These are phyloP conservation scores for Intubia oerlemansii DNA, from an alignment of 2,329 filamentous ascomycete genomes.

Conservation along the genomic window DNA sequence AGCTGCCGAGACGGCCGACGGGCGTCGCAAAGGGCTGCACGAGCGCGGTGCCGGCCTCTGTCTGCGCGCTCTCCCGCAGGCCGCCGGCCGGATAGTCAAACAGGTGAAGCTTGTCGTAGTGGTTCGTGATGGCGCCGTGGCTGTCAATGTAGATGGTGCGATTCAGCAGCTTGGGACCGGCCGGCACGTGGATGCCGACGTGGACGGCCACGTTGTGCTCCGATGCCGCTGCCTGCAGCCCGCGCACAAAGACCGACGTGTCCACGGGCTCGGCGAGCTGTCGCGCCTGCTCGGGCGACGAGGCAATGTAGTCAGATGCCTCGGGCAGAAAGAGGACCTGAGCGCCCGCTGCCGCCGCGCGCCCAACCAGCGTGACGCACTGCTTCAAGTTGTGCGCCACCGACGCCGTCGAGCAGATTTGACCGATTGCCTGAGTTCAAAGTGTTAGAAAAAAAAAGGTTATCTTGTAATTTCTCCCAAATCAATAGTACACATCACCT, in stretches of 20 bases:
- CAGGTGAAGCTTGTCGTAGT: slow-evolving; percentile 77
- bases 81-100: slow-evolving; percentile 44
- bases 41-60: slow-evolving; percentile 11
- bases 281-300: slow-evolving; percentile 43
- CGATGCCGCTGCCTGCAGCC: slow-evolving; percentile 47
- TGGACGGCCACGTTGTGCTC: slow-evolving; percentile 48
- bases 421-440: slow-evolving; percentile 62
- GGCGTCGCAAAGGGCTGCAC: slow-evolving; percentile 48
- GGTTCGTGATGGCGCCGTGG: slow-evolving; percentile 18
- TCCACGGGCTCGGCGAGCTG: slow-evolving; percentile 46
- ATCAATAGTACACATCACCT: no score
- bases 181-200: slow-evolving; percentile 68
- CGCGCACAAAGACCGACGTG: slow-evolving; percentile 52
- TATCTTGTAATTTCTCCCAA: no score
- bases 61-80: slow-evolving; percentile 19
- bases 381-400: slow-evolving; percentile 62
- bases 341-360: slow-evolving; percentile 55
- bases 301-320: slow-evolving; percentile 72
- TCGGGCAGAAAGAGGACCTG: slow-evolving; percentile 79
- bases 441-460: no score
- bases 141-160: slow-evolving; percentile 28
- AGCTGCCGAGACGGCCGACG: slow-evolving; percentile 53
- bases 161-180: slow-evolving; percentile 23
- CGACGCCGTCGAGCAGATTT: slow-evolving; percentile 68
- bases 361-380: slow-evolving; percentile 49